Percentiles rank a stretch among this genome's conserved stretches.
These are phyloP conservation scores for Leucosporidium yakuticum DNA, from an alignment of 768 basidiomycete species.

Conservation along the genomic window DNA sequence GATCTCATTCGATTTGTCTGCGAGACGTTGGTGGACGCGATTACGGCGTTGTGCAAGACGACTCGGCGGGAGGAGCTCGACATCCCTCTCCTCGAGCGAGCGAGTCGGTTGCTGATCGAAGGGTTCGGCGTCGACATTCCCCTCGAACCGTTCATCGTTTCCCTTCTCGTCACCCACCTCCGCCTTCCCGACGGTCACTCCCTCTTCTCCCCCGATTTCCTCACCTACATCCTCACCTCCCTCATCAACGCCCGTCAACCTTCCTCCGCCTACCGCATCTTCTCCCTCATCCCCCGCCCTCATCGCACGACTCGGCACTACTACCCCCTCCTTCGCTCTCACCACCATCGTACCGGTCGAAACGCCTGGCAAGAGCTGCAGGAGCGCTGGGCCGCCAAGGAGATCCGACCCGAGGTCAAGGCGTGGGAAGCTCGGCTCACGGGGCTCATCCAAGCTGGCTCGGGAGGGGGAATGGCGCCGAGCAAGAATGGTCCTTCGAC, in stretches of 20 bases:
- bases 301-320: not conserved
- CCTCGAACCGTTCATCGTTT: not conserved
- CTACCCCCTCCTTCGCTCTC: not conserved
- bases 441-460: no score
- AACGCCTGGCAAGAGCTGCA: not conserved
- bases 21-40: not conserved
- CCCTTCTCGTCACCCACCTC: not conserved
- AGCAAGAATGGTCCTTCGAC: no score
- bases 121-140: not conserved
- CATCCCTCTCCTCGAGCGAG: not conserved
- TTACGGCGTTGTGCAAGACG: not conserved
- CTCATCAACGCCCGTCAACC: not conserved
- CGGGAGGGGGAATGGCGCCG: no score
- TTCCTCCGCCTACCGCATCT: not conserved
- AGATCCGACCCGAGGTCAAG: no score
- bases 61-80: not conserved
- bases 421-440: no score
- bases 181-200: not conserved
- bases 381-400: no score
- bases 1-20: not conserved
- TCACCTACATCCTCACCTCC: not conserved
- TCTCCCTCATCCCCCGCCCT: not conserved
- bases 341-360: not conserved
- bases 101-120: not conserved
- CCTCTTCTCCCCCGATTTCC: not conserved